phyloP scores from a whole-genome alignment of 495 filamentous ascomycete species.

The Aspergillus incahuasiensis region DNA sequence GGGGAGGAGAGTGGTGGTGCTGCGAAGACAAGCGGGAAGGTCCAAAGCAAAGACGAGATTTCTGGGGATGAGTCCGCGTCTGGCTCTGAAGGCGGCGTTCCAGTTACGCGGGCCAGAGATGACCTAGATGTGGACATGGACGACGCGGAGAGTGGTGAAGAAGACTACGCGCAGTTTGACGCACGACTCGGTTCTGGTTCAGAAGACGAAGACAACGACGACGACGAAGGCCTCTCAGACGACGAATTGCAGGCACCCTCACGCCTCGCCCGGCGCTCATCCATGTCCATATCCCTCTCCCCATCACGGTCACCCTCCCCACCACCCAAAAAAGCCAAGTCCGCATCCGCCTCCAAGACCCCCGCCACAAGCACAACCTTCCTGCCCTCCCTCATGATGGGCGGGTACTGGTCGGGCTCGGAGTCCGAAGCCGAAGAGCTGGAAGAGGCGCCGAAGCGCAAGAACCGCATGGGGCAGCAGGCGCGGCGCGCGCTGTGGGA shows the following conservation, averaged over 20 bases:
- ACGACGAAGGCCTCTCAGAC: conserved; percentile 32
- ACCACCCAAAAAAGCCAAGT: conserved; percentile 41
- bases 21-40: background rate
- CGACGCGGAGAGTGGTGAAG: conserved; percentile 38
- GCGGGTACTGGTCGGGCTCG: conserved; percentile 88
- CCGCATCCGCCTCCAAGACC: conserved; percentile 24
- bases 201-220: conserved; percentile 34
- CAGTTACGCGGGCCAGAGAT: background rate
- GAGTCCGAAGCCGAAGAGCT: conserved; percentile 55
- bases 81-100: conserved; percentile 2
- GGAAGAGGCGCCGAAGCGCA: conserved; percentile 43
- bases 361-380: conserved; percentile 63
- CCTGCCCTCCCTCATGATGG: conserved; percentile 78
- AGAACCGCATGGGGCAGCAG: conserved; percentile 86
- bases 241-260: conserved; percentile 28
- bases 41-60: background rate
- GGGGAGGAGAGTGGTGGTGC: conserved; percentile 7
- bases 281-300: conserved; percentile 36
- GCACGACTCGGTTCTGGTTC: conserved; percentile 52
- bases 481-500: conserved; percentile 84
- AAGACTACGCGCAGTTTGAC: conserved; percentile 47
- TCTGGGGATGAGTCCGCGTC: background rate
- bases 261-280: conserved; percentile 17
- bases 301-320: conserved; percentile 26
- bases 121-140: conserved; percentile 24